A percentile compares a stretch with the other conserved stretches of the same genome.
phyloP scores from a whole-genome alignment of 805 yeast genomes.

The Cyberlindnera mycetangii region DNA sequence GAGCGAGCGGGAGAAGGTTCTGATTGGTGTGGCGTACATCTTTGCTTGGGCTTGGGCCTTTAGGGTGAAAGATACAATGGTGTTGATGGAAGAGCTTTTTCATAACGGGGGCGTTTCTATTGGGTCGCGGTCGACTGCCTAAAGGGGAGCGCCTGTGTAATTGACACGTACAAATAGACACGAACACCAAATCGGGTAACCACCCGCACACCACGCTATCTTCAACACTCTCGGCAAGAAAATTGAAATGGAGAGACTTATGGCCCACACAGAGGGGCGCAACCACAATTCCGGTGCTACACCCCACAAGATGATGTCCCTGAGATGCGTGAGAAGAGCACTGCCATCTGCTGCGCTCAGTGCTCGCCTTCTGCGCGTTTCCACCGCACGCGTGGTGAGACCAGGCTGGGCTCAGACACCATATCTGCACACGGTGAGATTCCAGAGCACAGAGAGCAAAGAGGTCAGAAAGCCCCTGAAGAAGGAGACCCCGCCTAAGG shows the following conservation, averaged over 20 bases:
- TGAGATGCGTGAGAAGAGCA: conserved; percentile 8
- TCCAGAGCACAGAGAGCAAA: conserved; percentile 12
- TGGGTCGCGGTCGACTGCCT: conserved; percentile 18
- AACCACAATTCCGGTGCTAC: neutral
- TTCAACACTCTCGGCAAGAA: too few relatives aligned
- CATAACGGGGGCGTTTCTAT: conserved; percentile 1
- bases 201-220: conserved; percentile 15
- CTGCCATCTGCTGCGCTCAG: conserved; percentile 2
- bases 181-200: neutral
- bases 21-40: conserved; percentile 28
- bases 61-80: too few relatives aligned
- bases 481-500: conserved; percentile 26
- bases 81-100: neutral
- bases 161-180: too few relatives aligned
- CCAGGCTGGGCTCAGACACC: neutral
- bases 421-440: conserved; percentile 7
- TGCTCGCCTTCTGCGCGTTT: conserved; percentile 1
- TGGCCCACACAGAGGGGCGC: too few relatives aligned
- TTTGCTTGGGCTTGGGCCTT: neutral
- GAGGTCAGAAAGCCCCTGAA: neutral
- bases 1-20: conserved; percentile 27
- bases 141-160: conserved; percentile 1
- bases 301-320: neutral
- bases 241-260: too few relatives aligned
- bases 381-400: neutral